phyloP scores from a whole-genome alignment of 495 filamentous ascomycete species.

The Jackrogersella minutella region DNA sequence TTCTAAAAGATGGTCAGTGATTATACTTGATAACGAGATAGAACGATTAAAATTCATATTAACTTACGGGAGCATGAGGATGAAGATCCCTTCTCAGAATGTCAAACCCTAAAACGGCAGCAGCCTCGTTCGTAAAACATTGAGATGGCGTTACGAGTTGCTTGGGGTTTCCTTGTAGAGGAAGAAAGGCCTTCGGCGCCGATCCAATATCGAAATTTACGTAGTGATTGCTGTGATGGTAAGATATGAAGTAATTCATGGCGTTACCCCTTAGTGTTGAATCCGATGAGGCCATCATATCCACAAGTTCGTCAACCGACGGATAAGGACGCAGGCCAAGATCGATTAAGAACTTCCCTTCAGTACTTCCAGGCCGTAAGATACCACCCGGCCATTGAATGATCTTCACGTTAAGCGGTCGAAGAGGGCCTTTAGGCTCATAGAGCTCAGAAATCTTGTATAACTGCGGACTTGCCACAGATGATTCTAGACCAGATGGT shows the following conservation, averaged over 20 bases:
- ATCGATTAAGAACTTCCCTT: slow-evolving; percentile 73
- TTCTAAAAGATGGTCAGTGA: slow-evolving; percentile 54
- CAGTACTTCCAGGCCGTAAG: slow-evolving; percentile 66
- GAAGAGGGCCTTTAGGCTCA: slow-evolving; percentile 76
- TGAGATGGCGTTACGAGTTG: slow-evolving; percentile 72
- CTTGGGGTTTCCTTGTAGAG: slow-evolving; percentile 69
- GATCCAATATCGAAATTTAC: slow-evolving; percentile 62
- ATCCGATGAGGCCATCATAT: slow-evolving; percentile 76
- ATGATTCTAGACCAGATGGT: slow-evolving; percentile 51
- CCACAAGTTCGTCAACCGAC: slow-evolving; percentile 71
- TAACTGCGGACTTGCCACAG: slow-evolving; percentile 56
- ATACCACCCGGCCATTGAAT: slow-evolving; percentile 81
- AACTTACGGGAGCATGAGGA: slow-evolving; percentile 63
- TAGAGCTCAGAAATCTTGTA: slow-evolving; percentile 87
- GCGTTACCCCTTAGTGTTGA: slow-evolving; percentile 64
- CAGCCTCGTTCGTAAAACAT: slow-evolving; percentile 82
- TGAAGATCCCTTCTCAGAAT: slow-evolving; percentile 78
- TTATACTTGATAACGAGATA: neutral
- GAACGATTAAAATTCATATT: neutral
- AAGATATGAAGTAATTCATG: slow-evolving; percentile 82
- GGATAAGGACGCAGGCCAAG: slow-evolving; percentile 79
- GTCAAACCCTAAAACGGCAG: slow-evolving; percentile 78
- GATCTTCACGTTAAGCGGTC: slow-evolving; percentile 75
- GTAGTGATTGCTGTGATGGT: slow-evolving; percentile 81
- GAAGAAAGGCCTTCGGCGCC: slow-evolving; percentile 72